Conservation (phyloP, 169 alveolate genomes). For the Plasmodium sp. region DNA sequence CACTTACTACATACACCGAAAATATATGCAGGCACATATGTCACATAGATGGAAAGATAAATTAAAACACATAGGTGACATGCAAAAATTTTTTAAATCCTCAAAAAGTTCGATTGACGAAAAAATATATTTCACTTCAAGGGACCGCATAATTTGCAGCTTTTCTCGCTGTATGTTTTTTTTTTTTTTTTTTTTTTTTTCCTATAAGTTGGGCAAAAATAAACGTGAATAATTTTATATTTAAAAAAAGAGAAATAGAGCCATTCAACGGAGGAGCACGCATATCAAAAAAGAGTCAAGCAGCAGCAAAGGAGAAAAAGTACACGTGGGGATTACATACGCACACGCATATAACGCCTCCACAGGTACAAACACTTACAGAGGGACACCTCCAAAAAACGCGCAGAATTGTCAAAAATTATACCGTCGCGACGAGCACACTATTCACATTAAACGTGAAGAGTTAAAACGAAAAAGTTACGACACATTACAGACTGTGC, state of each 20-base stretch:
- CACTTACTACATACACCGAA: background rate
- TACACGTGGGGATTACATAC: background rate
- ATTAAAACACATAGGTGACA: background rate
- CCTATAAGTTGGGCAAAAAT: background rate
- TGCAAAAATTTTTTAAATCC: background rate
- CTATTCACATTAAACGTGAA: background rate
- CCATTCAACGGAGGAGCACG: background rate
- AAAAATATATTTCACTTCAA: background rate
- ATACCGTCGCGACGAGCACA: background rate
- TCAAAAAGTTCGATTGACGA: background rate
- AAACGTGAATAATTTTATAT: background rate
- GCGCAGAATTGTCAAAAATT: background rate
- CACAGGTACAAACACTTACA: background rate
- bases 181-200: background rate
- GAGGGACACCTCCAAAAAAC: background rate
- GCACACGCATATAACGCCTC: background rate
- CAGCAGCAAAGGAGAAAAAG: background rate
- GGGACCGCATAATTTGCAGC: background rate
- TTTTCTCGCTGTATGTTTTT: background rate
- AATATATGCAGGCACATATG: background rate
- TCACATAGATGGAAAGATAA: background rate
- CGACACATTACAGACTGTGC: background rate
- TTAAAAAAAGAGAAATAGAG: background rate
- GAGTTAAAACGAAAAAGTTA: background rate
- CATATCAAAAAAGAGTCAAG: background rate